phyloP scores from a whole-genome alignment of 2,329 filamentous ascomycete genomes.

The Lachnellula suecica region DNA sequence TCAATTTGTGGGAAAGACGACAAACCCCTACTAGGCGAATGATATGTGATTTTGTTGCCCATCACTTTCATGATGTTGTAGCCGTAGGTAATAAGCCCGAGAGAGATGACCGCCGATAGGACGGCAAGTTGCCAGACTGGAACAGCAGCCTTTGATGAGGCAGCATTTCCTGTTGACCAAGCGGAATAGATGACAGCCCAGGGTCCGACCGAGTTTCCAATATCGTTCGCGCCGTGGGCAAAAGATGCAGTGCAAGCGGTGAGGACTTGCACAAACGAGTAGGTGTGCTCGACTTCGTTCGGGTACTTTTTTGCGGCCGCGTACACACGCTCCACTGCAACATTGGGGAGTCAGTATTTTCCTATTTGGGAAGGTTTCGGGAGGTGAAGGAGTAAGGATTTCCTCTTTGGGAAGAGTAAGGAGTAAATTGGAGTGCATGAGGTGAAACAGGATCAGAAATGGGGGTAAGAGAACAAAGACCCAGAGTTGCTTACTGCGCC shows the following conservation, averaged over 20 bases:
- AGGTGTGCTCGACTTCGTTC: constrained; percentile 67
- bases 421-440: too few relatives aligned
- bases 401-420: too few relatives aligned
- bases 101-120: constrained; percentile 59
- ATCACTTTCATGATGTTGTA: constrained; percentile 88
- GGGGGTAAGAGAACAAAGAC: too few relatives aligned
- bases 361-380: too few relatives aligned
- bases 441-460: too few relatives aligned
- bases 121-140: constrained; percentile 77
- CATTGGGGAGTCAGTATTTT: too few relatives aligned
- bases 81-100: constrained; percentile 72
- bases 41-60: constrained; percentile 79
- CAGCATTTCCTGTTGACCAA: constrained; percentile 62
- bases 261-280: constrained; percentile 52
- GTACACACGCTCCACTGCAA: constrained; percentile 70
- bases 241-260: constrained; percentile 51
- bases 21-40: constrained; percentile 56
- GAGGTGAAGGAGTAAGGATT: too few relatives aligned
- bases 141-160: constrained; percentile 62
- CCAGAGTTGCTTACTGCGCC: too few relatives aligned
- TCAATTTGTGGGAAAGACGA: too few relatives aligned
- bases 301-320: constrained; percentile 61
- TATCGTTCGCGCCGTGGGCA: constrained; percentile 73
- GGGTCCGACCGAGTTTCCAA: constrained; percentile 68
- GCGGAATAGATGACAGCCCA: constrained; percentile 71